These are phyloP conservation scores for Saprolegnia parasitica DNA, from an alignment of 352 stramenopile genomes.

Conservation along the genomic window DNA sequence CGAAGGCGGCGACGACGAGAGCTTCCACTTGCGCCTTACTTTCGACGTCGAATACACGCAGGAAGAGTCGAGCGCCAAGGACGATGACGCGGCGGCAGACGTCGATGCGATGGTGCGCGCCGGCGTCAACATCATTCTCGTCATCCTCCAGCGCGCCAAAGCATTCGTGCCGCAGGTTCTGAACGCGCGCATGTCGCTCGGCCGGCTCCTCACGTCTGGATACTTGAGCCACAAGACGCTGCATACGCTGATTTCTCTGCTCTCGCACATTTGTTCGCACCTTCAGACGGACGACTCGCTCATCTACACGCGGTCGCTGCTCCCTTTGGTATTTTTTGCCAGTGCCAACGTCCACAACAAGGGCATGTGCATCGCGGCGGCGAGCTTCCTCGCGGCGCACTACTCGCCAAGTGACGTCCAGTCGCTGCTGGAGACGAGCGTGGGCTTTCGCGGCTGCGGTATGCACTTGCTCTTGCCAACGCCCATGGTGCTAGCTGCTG, in stretches of 20 bases:
- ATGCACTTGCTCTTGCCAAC: constrained; percentile 54
- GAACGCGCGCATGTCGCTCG: constrained; percentile 70
- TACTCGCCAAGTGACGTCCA: constrained; percentile 49
- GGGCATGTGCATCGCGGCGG: constrained; percentile 63
- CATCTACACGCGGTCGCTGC: constrained; percentile 65
- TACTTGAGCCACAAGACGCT: constrained; percentile 74
- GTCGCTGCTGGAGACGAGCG: constrained; percentile 54
- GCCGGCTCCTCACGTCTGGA: constrained; percentile 60
- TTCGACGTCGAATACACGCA: constrained; percentile 37
- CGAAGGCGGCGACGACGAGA: constrained; percentile 30
- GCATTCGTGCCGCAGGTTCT: constrained; percentile 57
- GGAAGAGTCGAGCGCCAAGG: neutral
- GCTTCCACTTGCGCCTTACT: constrained; percentile 12
- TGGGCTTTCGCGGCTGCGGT: constrained; percentile 66
- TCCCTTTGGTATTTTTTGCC: constrained; percentile 66
- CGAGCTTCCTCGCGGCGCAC: constrained; percentile 72
- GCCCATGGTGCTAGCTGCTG: constrained; percentile 47
- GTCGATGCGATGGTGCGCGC: constrained; percentile 64
- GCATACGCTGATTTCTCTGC: constrained; percentile 48
- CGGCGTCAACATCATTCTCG: constrained; percentile 61
- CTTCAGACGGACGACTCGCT: constrained; percentile 37
- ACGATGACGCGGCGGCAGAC: neutral
- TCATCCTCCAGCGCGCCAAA: constrained; percentile 62
- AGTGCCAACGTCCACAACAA: constrained; percentile 73
- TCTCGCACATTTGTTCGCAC: constrained; percentile 59